phyloP scores from a whole-genome alignment of 352 stramenopile species.

The Hyaloperonospora brassicae region DNA sequence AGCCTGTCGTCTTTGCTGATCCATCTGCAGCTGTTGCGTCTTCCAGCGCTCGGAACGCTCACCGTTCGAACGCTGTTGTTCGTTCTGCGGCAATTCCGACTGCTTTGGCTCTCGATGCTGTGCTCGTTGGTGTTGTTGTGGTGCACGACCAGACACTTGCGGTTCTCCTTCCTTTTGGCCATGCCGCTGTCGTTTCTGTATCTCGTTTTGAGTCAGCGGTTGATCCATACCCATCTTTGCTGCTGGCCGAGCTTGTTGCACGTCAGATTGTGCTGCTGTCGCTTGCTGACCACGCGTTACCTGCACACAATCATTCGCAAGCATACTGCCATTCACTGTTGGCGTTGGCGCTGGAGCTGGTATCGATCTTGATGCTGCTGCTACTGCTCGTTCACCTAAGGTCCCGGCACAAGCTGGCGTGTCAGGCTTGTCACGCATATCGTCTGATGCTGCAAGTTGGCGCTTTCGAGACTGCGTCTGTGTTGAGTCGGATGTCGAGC shows the following conservation, averaged over 20 bases:
- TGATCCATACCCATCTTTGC: constrained; percentile 14
- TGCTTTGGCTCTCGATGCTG: constrained; percentile 11
- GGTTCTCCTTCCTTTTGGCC: constrained; percentile 6
- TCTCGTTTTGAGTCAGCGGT: constrained; percentile 11
- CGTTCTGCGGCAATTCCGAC: constrained; percentile 8
- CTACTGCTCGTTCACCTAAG: constrained; percentile 2
- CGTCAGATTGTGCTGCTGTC: constrained; percentile 9
- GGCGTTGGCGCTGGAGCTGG: neutral
- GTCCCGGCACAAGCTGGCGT: constrained; percentile 10
- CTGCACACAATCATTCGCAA: constrained; percentile 37
- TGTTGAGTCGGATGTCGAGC: neutral
- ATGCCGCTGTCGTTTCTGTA: constrained; percentile 5
- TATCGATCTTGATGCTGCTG: constrained; percentile 2
- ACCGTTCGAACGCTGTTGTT: constrained; percentile 9
- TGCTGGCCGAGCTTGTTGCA: constrained; percentile 6
- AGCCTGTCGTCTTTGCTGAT: constrained; percentile 6
- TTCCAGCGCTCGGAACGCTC: constrained; percentile 3
- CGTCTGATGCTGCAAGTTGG: constrained; percentile 17
- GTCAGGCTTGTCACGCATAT: constrained; percentile 7
- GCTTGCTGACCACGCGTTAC: constrained; percentile 34
- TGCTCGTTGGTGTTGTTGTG: constrained; percentile 7
- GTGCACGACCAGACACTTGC: constrained; percentile 5
- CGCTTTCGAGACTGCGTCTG: constrained; percentile 26
- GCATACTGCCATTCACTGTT: constrained; percentile 14
- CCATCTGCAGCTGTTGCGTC: constrained; percentile 5